Conservation (phyloP, 805 yeast species). For the Ascoidea tarda region DNA sequence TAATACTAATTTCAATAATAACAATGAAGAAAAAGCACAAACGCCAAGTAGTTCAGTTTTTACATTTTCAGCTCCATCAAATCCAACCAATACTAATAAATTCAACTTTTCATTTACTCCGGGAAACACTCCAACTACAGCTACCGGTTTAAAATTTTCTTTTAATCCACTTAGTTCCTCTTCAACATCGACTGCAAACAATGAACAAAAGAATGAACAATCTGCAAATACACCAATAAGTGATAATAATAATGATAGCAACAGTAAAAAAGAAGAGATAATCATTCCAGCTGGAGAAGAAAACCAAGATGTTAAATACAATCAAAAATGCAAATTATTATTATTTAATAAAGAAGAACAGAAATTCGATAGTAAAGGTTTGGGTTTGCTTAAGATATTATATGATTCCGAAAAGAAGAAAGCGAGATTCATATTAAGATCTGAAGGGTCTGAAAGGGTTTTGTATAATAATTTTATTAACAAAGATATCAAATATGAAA, state of each 20-base stretch:
- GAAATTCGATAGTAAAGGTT: constrained; percentile 3
- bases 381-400: constrained; percentile 7
- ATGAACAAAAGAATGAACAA: not conserved
- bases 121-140: not conserved
- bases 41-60: not conserved
- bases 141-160: too few species aligned
- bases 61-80: constrained; percentile 1
- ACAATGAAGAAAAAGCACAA: not conserved
- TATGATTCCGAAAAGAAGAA: constrained; percentile 5
- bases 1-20: constrained; percentile 2
- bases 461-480: constrained; percentile 7
- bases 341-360: constrained; percentile 3
- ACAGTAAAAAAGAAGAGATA: not conserved
- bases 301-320: constrained; percentile 7
- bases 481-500: constrained; percentile 6
- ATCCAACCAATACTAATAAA: not conserved
- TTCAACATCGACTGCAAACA: too few species aligned
- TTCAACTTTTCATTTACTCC: constrained; percentile 1
- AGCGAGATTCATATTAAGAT: constrained; percentile 6
- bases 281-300: constrained; percentile 6
- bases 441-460: constrained; percentile 8
- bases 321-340: constrained; percentile 4
- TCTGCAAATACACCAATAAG: not conserved
- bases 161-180: too few species aligned
- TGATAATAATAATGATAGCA: too few species aligned